Conservation (phyloP, 1,284 basidiomycete genomes). For the Xerocomus cyaneibrunnescens region DNA sequence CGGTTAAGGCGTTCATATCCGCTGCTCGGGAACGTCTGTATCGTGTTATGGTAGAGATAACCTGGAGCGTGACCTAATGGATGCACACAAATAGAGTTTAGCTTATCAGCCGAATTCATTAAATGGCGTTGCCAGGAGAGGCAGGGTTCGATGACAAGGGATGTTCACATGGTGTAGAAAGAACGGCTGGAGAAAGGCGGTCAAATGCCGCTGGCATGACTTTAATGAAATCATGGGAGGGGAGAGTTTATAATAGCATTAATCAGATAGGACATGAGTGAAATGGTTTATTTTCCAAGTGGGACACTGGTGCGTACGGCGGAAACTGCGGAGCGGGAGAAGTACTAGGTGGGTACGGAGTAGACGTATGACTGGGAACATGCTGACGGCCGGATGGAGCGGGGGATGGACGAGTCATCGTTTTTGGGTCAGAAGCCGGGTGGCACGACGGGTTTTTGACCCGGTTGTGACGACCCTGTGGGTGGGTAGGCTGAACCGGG, state of each 20-base stretch:
- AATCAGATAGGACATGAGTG: constrained; percentile 28
- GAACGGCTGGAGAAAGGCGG: constrained; percentile 14
- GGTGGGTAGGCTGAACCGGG: constrained; percentile 55
- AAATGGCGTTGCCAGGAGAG: constrained; percentile 32
- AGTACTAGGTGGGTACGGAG: constrained; percentile 15
- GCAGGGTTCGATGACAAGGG: constrained; percentile 11
- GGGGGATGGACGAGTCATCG: background rate
- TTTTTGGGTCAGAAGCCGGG: constrained; percentile 60
- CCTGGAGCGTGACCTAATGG: constrained; percentile 17
- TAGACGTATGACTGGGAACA: constrained; percentile 2
- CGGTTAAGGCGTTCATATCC: constrained; percentile 29
- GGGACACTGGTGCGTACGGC: constrained; percentile 6
- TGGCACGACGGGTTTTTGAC: constrained; percentile 69
- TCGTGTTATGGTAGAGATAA: constrained; percentile 19
- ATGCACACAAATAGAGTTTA: constrained; percentile 29
- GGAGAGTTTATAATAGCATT: constrained; percentile 31
- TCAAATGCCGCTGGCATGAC: constrained; percentile 28
- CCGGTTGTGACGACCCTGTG: constrained; percentile 40
- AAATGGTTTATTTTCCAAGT: constrained; percentile 9
- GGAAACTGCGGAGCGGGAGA: constrained; percentile 15
- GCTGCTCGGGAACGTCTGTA: constrained; percentile 21
- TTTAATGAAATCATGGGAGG: constrained; percentile 25
- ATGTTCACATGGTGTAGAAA: constrained; percentile 24
- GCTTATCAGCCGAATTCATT: constrained; percentile 20
- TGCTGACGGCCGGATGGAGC: background rate